Base-by-base conservation (phyloP, 306 rosid species). In the Trichosanthes cucumerina region DNA sequence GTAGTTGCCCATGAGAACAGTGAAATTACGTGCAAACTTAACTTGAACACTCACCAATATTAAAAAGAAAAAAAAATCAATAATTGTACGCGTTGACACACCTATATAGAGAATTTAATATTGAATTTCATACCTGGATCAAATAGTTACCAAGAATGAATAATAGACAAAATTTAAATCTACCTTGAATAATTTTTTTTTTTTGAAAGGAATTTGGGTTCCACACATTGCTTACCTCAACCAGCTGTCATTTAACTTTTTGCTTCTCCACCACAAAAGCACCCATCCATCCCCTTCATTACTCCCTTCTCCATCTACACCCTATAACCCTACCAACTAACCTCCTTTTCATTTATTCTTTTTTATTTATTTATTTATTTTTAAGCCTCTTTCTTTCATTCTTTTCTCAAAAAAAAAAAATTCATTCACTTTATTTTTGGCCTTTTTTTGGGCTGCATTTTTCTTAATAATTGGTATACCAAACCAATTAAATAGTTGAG, bases 161-260 rank as follows among this genome's bases (percentile, higher is more conserved):
- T n/a, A n/a, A n/a, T n/a, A n/a, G n/a, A n/a, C n/a, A n/a, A n/a
- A n/a, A n/a, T n/a, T n/a, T n/a, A n/a, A n/a, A n/a, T n/a, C n/a
- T n/a, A n/a, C n/a, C n/a, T n/a, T n/a, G n/a, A n/a, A n/a, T n/a
- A n/a, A n/a, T n/a, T n/a, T n/a, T n/a, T n/a, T n/a, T n/a, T n/a
- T n/a, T n/a, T n/a, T n/a, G 11, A 36, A 76, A 70, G 66, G 39
- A 36, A 76, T 34, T 56, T 77, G 52, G 49, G 23, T 10, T 77
- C 79, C 79, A 77, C 70, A 77, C 5, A 77, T 13, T 39, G 52
- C 39, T 57, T 59, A 38, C 9, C 34, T 54, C 79, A 36, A 38
- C 13, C 79, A 76, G 79, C 79, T 53, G 68, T 50, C 79, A 38
- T 7, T 14, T 70, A 15, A 71, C 16, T 43, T 41, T 41, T 68